These are phyloP conservation scores for Ceratocystis ficicola DNA, from an alignment of 2,329 filamentous ascomycete genomes.

Conservation along the genomic window DNA sequence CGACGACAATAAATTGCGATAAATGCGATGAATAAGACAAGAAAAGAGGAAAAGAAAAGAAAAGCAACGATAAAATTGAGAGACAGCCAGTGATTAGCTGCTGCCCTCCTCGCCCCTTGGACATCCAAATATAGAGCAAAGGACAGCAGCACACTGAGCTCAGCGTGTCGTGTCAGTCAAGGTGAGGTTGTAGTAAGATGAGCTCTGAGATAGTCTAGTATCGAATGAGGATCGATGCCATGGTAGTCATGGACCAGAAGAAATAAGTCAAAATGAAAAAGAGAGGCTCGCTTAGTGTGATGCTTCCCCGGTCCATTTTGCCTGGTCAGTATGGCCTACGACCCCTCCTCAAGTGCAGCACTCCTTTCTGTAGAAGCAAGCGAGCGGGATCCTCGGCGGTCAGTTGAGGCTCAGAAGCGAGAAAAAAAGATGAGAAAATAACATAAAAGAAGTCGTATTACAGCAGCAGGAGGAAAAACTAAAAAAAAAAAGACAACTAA, in stretches of 20 bases:
- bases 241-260: background rate
- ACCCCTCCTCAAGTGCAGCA: too few relatives aligned
- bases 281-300: background rate
- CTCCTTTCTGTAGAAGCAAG: background rate
- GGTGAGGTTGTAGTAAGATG: background rate
- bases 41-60: background rate
- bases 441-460: background rate
- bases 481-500: background rate
- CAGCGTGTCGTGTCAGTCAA: background rate
- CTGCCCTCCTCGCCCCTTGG: background rate
- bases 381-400: background rate
- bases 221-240: too few relatives aligned
- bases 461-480: accelerated
- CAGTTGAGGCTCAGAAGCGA: background rate
- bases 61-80: background rate
- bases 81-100: background rate
- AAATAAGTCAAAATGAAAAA: background rate
- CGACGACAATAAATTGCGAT: background rate
- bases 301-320: too few relatives aligned
- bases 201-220: background rate
- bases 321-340: too few relatives aligned
- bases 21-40: background rate
- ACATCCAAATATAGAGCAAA: background rate
- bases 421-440: too few relatives aligned
- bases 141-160: background rate